Evolutionary conservation across 2,329 filamentous ascomycete genomes (phyloP), one percentile per base, ranked within the genome.

Genomic region (Fusarium fujikuroi): DNA sequence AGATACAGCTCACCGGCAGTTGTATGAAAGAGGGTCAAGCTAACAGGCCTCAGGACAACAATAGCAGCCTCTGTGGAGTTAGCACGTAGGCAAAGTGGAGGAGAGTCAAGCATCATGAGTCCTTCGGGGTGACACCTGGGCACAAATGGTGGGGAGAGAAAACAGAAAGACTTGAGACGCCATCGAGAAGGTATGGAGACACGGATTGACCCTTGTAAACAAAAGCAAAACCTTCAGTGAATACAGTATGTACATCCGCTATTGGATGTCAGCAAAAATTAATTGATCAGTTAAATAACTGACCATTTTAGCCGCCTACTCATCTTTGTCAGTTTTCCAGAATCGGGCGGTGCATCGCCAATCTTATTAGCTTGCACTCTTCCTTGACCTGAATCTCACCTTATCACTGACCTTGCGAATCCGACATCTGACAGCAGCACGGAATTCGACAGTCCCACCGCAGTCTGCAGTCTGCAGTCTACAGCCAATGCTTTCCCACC

Each of bases 1-100:
- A 71, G 36, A 36, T 39, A 32, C 62, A 64, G 54, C 43, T 57
- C 21, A 37, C 44, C 71, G 71, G 71, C 71, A 74, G 60, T 74
- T 74, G 72, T 65, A 39, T 50, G 63, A 68, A 59, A 74, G 71
- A 74, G 71, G 71, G 67, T 69, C 72, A 42, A 47, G 47, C 66
- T 68, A 74, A 75, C 52, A 74, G 66, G 60, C 66, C 75, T 71
- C 65, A 61, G 74, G 57, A 73, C 59, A 71, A 64, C 68, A 70
- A 74, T 68, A 69, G 61, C 57, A 70, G 66, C 66, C 50, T 60
- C 52, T 71, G 75, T 76, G 75, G 75, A 68, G 75, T 69, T 64
- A 44, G 28, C 44, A 46, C 58, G 46, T 60, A 70, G 57, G 57
- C 66, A 56, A 42, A 61, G 67, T 66, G 63, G 72, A 73, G 69